Evolutionary conservation across 2,329 filamentous ascomycete genomes (phyloP), one percentile per base, ranked within the genome.

Genomic region (Alternaria metachromatica): DNA sequence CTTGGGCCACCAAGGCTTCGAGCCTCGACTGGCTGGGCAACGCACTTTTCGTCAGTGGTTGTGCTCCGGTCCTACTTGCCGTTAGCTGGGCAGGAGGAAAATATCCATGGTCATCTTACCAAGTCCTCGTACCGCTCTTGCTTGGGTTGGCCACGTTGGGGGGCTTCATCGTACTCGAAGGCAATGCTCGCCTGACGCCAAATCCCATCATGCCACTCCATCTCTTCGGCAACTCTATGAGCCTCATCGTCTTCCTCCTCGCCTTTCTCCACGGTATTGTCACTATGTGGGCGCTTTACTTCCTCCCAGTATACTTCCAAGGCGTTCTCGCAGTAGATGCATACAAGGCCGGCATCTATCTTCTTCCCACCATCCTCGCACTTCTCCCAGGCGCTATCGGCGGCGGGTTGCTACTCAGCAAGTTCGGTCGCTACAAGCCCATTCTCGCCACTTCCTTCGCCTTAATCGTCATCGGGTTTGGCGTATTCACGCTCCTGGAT

Each of bases 301-400:
- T 72, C 58, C 55, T 61, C 4, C 72, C 70, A 4, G 23, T 70
- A 7, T 75, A 73, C 44, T 72, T 72, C 61, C 67, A 69, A 44
- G 65, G 50, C 12, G 57, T 70, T 1, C 45, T 44, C 11, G 49
- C 7, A 41, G 43, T 28, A 11, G 51, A 61, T 4, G 63, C 64
- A 6, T 46, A 67, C 1, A 8, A 18, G 6, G 28, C 68, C 7
- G 69, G 69, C 10, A 44, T 68, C 30, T 21, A 69, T 18, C 48
- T 60, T 25, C 25, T 73, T 0, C 65, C 69, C 2, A 66, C 65
- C 57, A 28, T 41, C 4, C 15, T 62, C 3, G 55, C 60, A 41
- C 41, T 60, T 5, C 37, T 73, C 3, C 55, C 50, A 5, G 37
- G 33, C 2, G 60, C 59, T 0, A 51, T 41, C n/a, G 9, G 10